phyloP scores from a whole-genome alignment of 108 stramenopile species.

The Epipyxis sp. region DNA sequence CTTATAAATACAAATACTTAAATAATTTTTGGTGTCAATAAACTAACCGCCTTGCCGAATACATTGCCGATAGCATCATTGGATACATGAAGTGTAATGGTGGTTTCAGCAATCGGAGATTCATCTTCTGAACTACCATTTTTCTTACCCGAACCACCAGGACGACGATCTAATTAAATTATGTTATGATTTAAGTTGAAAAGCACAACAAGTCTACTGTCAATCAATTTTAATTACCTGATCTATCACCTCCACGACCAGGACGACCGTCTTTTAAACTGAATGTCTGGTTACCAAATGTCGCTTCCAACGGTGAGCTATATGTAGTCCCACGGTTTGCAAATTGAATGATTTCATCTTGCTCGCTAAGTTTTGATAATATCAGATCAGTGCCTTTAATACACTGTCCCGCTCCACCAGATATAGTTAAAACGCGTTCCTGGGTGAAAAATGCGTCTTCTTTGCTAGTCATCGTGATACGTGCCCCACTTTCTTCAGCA shows the following conservation, averaged over 20 bases:
- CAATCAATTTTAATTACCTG: too few relatives aligned
- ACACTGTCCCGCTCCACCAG: neutral
- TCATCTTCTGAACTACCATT: neutral
- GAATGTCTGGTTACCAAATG: too few relatives aligned
- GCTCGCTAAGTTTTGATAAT: neutral
- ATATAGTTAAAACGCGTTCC: constrained; percentile 2
- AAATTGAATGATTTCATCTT: neutral
- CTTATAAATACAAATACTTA: too few relatives aligned
- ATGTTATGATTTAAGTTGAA: too few relatives aligned
- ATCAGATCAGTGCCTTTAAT: neutral
- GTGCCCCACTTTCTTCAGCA: neutral
- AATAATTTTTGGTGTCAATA: too few relatives aligned
- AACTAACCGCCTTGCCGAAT: too few relatives aligned
- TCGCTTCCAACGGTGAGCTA: neutral
- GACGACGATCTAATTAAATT: too few relatives aligned
- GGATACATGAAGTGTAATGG: neutral
- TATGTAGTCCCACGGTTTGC: neutral
- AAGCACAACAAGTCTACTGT: too few relatives aligned
- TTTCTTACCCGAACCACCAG: neutral
- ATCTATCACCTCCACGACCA: too few relatives aligned
- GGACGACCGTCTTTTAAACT: too few relatives aligned
- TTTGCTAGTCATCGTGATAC: constrained; percentile 1
- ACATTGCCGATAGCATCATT: neutral
- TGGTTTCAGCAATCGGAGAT: neutral
- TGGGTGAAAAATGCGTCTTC: constrained; percentile 19